Conservation (phyloP, 1,139 yeast species). For the Candida glucosophila region DNA sequence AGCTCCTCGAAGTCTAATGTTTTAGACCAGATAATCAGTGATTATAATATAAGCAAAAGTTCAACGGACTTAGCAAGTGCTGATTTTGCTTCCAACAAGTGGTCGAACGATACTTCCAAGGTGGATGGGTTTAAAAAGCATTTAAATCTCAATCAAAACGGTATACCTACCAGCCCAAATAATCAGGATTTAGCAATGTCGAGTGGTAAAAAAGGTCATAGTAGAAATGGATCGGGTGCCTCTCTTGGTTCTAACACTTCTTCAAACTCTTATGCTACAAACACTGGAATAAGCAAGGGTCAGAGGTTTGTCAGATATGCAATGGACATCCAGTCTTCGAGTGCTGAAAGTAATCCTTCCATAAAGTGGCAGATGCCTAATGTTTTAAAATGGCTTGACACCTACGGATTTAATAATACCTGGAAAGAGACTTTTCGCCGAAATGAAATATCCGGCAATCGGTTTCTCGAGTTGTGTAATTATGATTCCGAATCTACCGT, state of each 20-base stretch:
- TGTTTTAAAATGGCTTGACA: constrained; percentile 61
- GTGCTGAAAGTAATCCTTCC: constrained; percentile 13
- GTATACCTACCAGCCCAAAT: too few relatives aligned
- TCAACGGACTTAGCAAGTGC: constrained; percentile 8
- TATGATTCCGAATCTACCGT: constrained; percentile 47
- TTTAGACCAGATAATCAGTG: too few relatives aligned
- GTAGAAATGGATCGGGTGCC: constrained; percentile 30
- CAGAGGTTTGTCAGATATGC: constrained; percentile 38
- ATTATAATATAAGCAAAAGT: constrained; percentile 14
- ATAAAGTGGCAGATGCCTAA: constrained; percentile 57
- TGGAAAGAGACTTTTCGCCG: constrained; percentile 63
- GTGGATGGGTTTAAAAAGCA: too few relatives aligned
- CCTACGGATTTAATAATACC: constrained; percentile 56
- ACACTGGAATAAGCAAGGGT: constrained; percentile 25
- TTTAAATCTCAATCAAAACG: too few relatives aligned
- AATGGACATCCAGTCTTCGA: constrained; percentile 26
- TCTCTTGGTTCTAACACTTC: constrained; percentile 25
- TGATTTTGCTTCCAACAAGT: too few relatives aligned
- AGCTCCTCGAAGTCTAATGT: too few relatives aligned
- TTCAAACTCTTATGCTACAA: constrained; percentile 14
- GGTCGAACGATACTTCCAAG: too few relatives aligned
- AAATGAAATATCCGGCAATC: constrained; percentile 53
- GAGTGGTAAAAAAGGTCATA: constrained; percentile 12
- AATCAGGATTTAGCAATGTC: too few relatives aligned
- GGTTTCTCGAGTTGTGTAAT: constrained; percentile 60